Conservation (phyloP, 148 eudicot genomes). For the Persicaria maculosa region DNA sequence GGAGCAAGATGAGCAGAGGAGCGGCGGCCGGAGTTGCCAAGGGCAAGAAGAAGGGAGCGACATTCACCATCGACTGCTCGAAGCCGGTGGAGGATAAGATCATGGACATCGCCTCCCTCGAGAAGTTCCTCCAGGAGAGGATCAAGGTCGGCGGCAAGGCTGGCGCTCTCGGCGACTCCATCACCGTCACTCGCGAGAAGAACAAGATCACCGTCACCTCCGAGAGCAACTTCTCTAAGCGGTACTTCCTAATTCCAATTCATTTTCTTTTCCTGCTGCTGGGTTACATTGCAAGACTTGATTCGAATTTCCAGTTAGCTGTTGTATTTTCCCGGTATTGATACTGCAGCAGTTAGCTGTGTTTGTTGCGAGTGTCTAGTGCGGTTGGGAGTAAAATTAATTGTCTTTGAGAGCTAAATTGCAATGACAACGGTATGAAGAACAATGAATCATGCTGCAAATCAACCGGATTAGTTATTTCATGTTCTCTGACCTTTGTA, state of each 20-base stretch:
- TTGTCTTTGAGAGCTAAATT: neutral
- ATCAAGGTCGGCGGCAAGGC: slow-evolving; percentile 73
- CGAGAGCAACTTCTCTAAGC: slow-evolving; percentile 53
- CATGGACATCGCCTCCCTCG: slow-evolving; percentile 72
- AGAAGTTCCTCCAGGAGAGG: slow-evolving; percentile 68
- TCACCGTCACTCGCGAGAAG: slow-evolving; percentile 59
- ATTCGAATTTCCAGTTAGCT: too few relatives aligned
- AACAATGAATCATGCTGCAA: neutral
- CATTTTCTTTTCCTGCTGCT: too few relatives aligned
- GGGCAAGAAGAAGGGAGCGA: slow-evolving; percentile 59
- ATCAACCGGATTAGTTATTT: neutral
- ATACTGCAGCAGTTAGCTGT: too few relatives aligned
- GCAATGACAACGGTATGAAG: neutral
- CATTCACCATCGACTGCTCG: slow-evolving; percentile 53
- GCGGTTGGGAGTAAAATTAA: too few relatives aligned
- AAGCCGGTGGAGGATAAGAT: slow-evolving; percentile 77
- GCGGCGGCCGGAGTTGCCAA: slow-evolving; percentile 32
- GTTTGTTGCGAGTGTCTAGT: too few relatives aligned
- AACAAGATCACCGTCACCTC: slow-evolving; percentile 57
- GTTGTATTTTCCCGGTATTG: too few relatives aligned
- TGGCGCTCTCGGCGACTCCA: slow-evolving; percentile 71
- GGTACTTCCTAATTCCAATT: slow-evolving; percentile 21
- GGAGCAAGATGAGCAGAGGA: slow-evolving; percentile 34
- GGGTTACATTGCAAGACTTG: too few relatives aligned
- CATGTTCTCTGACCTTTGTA: too few relatives aligned